Base-by-base conservation (phyloP, 257 asterid genomes). In the Capsicum rhomboideum region DNA sequence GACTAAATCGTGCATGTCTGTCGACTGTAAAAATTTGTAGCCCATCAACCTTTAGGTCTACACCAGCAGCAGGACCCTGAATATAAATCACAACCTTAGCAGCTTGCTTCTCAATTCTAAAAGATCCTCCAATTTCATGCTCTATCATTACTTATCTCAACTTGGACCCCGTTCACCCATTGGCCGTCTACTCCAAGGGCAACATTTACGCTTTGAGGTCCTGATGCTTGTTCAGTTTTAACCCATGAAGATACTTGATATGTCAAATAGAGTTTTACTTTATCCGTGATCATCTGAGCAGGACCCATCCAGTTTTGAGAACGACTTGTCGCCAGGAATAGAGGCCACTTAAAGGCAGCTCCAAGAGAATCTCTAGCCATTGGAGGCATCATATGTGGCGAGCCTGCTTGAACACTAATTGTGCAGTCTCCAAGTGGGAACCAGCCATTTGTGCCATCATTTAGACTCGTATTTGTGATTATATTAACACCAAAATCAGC, bases 261-360 rank as follows among this genome's bases (percentile, higher is more conserved):
- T 6, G 99, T 92, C 92, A 96, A 63, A 82, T 88, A 90, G 82
- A 89, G 94, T 88, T 91, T 88, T 63, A 94, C 86, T 83, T 86
- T 91, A 26, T 90, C 97, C 0, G 98, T 90, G 50, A 96, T 90
- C 59, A 86, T 91, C 89, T 96, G 99, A 80, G 99, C 97, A 0
- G 98, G 99, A 34, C 98, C 98, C 98, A 94, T 96, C 98, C 98
- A 96, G 4, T 91, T 89, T 85, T 94, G 98, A 78, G 97, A 91
- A 80, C 98, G 98, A 59, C 89, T 88, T 4, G 92, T 88, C 83
- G 85, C 96, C 18, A 88, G 92, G 84, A 94, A 87, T 90, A 94
- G 21, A 88, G 88, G 40, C 98, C 98, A 64, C 97, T 92, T 85
- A 93, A 84, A 16, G 92, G 96, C 82, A 75, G 89, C 74, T 79